Conservation (phyloP, 2,329 filamentous ascomycete genomes). For the Fusarium torreyae region DNA sequence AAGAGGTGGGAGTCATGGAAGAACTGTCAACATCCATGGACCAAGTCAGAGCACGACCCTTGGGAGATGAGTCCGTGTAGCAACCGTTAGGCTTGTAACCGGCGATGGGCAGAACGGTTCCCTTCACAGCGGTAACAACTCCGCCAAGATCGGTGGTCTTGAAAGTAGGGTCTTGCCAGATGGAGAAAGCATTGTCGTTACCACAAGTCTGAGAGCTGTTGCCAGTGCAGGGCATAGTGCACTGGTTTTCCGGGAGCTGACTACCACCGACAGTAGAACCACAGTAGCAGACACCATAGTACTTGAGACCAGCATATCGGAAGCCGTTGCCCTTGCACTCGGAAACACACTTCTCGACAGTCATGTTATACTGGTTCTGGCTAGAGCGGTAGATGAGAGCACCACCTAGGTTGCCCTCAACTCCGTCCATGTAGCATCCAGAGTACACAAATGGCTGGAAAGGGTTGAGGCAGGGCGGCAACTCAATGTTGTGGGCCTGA, state of each 20-base stretch:
- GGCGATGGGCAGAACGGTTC: conserved; percentile 53
- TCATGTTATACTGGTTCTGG: conserved; percentile 59
- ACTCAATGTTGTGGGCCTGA: conserved; percentile 60
- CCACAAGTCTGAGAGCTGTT: conserved; percentile 64
- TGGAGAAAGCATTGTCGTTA: conserved; percentile 62
- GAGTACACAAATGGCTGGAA: conserved; percentile 65
- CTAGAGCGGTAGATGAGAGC: conserved; percentile 62
- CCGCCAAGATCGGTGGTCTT: conserved; percentile 54
- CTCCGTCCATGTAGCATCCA: conserved; percentile 63
- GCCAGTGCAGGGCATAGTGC: conserved; percentile 69
- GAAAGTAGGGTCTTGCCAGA: conserved; percentile 66
- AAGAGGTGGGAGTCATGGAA: conserved; percentile 60
- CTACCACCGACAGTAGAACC: conserved; percentile 67
- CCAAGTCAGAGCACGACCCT: conserved; percentile 63
- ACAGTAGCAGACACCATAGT: conserved; percentile 69
- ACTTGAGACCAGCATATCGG: conserved; percentile 66
- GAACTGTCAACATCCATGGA: conserved; percentile 55
- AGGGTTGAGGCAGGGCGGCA: conserved; percentile 61
- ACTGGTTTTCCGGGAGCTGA: conserved; percentile 66
- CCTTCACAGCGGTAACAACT: conserved; percentile 57
- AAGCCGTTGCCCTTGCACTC: conserved; percentile 68
- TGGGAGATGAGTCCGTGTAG: conserved; percentile 63
- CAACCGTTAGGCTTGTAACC: conserved; percentile 75
- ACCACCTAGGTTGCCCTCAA: conserved; percentile 50
- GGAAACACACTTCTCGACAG: conserved; percentile 63